Evolutionary conservation across 495 filamentous ascomycete species (phyloP).

Genomic region (Podospora pseudocomata): DNA sequence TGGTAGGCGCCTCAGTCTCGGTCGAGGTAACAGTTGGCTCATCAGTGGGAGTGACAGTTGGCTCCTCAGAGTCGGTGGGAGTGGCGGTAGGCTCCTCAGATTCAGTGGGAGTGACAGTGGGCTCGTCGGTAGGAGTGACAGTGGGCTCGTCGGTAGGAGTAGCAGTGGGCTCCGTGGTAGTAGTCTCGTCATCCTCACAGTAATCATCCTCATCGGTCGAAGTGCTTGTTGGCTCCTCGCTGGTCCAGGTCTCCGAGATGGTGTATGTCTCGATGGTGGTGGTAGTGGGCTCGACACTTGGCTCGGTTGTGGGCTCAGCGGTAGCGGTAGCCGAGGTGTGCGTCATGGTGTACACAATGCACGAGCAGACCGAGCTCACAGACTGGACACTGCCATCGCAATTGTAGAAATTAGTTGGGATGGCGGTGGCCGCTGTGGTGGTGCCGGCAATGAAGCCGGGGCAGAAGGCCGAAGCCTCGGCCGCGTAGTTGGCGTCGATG

Average conservation of each 20-base stretch:
- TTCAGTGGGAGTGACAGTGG: background rate
- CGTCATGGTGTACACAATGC: constrained; percentile 33
- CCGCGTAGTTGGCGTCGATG: constrained; percentile 24
- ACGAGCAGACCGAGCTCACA: constrained; percentile 39
- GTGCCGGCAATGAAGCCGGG: constrained; percentile 26
- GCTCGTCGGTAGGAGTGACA: background rate
- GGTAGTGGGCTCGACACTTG: constrained; percentile 21
- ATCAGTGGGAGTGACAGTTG: background rate
- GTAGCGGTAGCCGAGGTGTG: constrained; percentile 12
- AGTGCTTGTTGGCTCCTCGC: constrained; percentile 13
- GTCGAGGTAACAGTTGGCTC: background rate
- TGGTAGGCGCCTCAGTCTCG: background rate
- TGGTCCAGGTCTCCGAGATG: constrained; percentile 11
- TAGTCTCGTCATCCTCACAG: constrained; percentile 10
- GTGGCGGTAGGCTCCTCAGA: background rate
- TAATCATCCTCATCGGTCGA: constrained; percentile 6
- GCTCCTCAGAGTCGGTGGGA: background rate
- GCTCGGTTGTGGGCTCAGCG: constrained; percentile 17
- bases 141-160: constrained; percentile 8
- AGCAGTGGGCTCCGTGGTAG: constrained; percentile 15
- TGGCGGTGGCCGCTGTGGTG: constrained; percentile 20
- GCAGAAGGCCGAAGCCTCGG: constrained; percentile 27
- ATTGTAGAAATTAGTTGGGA: constrained; percentile 31
- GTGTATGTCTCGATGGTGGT: constrained; percentile 11
- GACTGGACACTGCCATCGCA: constrained; percentile 20